Evolutionary conservation across 2,329 filamentous ascomycete species (phyloP).

Genomic region (Cytospora leucostoma): DNA sequence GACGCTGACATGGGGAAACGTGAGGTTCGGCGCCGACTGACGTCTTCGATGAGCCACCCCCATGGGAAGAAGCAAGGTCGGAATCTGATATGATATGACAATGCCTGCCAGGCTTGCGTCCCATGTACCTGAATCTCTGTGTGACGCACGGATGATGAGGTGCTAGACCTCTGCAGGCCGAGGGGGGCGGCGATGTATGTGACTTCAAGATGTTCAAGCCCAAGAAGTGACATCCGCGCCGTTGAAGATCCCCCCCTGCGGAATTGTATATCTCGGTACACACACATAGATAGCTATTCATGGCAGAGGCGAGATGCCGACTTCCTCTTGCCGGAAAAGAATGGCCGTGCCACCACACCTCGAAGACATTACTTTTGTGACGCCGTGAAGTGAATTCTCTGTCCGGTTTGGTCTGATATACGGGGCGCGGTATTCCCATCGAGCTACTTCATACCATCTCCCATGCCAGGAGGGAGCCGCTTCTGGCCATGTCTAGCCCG

Average conservation of each 20-base stretch:
- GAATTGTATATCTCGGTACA: not conserved
- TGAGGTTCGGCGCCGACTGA: slow-evolving; percentile 9
- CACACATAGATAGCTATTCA: not conserved
- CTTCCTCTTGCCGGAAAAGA: not conserved
- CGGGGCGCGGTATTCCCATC: not conserved
- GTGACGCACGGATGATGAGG: not conserved
- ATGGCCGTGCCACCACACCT: not conserved
- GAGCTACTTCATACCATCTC: slow-evolving; percentile 3
- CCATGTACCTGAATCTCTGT: not conserved
- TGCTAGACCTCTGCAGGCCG: not conserved
- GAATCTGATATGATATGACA: slow-evolving; percentile 17
- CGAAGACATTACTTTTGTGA: not conserved
- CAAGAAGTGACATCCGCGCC: not conserved
- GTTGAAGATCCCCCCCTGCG: not conserved
- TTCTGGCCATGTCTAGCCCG: not conserved
- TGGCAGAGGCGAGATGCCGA: not conserved
- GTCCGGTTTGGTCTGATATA: slow-evolving; percentile 7
- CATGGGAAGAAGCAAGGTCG: slow-evolving; percentile 1
- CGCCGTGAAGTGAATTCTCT: not conserved
- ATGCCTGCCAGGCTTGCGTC: not conserved
- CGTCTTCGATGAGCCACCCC: slow-evolving; percentile 12
- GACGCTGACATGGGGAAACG: slow-evolving; percentile 10
- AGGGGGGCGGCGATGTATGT: not conserved
- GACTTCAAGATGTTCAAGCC: not conserved
- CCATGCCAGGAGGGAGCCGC: not conserved